Percentiles rank a stretch among this genome's conserved stretches.
Conservation (phyloP, 2,329 filamentous ascomycete species). For the Penicillium sp. region DNA sequence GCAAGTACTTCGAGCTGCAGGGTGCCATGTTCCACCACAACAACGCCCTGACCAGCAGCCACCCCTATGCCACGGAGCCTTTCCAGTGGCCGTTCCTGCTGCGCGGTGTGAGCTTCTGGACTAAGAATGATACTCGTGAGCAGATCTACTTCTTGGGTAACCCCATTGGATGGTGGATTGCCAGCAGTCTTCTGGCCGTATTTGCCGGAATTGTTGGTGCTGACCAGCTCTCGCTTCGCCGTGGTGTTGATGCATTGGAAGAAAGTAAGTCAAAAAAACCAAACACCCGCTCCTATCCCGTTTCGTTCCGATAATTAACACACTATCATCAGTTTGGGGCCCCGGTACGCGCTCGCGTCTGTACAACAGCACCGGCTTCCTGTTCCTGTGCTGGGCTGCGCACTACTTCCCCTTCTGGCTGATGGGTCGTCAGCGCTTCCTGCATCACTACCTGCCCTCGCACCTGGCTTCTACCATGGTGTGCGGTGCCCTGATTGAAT, state of each 20-base stretch:
- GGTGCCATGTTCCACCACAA: constrained; percentile 99
- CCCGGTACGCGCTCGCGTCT: constrained; percentile 83
- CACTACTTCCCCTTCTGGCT: constrained; percentile 98
- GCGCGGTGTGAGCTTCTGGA: constrained; percentile 98
- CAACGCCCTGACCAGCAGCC: constrained; percentile 93
- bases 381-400: constrained; percentile 96
- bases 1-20: constrained; percentile 95
- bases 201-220: constrained; percentile 89
- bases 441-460: constrained; percentile 95
- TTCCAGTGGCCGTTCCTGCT: constrained; percentile 98
- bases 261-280: constrained; percentile 66
- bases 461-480: constrained; percentile 89
- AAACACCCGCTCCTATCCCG: not conserved
- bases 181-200: constrained; percentile 86
- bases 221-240: constrained; percentile 88
- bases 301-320: constrained; percentile 5
- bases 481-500: constrained; percentile 86
- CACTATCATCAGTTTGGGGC: constrained; percentile 38
- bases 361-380: constrained; percentile 98
- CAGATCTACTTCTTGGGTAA: constrained; percentile 99
- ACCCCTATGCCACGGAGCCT: constrained; percentile 91
- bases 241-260: constrained; percentile 90
- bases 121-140: constrained; percentile 86
- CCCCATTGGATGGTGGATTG: constrained; percentile 95
- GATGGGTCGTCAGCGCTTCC: constrained; percentile 96